Conservation (phyloP, 1,284 basidiomycete genomes). For the Papiliotrema laurentii region DNA sequence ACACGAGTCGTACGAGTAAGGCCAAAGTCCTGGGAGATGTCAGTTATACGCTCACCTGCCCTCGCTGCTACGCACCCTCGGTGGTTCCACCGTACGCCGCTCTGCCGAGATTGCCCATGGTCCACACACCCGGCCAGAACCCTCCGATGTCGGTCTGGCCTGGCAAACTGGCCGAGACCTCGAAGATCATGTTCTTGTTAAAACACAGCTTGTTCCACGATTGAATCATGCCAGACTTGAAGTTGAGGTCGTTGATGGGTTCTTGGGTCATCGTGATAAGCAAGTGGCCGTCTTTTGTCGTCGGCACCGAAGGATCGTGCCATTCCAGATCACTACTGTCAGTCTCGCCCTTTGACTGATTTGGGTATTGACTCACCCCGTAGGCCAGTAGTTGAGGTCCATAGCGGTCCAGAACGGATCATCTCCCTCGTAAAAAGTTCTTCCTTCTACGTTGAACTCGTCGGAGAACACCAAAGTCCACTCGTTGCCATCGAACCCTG, state of each 20-base stretch:
- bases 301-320: conserved; percentile 56
- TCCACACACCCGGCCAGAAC: conserved; percentile 57
- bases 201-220: conserved; percentile 92
- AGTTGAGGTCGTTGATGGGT: conserved; percentile 66
- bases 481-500: conserved; percentile 62
- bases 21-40: conserved; percentile 46
- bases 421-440: conserved; percentile 55
- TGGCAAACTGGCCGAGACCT: conserved; percentile 55
- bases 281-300: conserved; percentile 61
- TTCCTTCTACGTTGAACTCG: conserved; percentile 77
- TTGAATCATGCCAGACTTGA: conserved; percentile 61
- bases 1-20: conserved; percentile 53
- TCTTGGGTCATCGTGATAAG: conserved; percentile 61
- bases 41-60: conserved; percentile 31
- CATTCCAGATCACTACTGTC: conserved; percentile 14
- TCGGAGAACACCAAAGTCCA: conserved; percentile 86
- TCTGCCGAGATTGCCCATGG: conserved; percentile 51
- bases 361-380: conserved; percentile 56
- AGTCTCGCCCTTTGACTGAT: conserved; percentile 19
- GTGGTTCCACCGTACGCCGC: conserved; percentile 50
- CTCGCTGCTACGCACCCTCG: conserved; percentile 25
- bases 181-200: conserved; percentile 50
- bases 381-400: conserved; percentile 60
- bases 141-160: conserved; percentile 66
- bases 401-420: conserved; percentile 58